Evolutionary conservation across 129 eudicot genomes (phyloP).

Genomic region (Artemisia argyi): DNA sequence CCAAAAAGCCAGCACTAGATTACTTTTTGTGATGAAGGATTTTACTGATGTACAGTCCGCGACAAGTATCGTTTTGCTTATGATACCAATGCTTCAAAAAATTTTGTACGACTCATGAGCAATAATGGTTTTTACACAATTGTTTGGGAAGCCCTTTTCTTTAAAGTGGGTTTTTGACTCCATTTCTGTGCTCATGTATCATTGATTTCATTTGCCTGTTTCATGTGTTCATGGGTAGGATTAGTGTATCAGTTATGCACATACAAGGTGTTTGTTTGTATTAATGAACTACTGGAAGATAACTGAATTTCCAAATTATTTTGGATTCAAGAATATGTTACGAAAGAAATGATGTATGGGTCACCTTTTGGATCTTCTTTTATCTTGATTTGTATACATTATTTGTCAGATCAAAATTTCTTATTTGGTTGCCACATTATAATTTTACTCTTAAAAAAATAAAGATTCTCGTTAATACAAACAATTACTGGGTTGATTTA

Average conservation of each 20-base stretch:
- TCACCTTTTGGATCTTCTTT: no score
- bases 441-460: no score
- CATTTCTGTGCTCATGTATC: constrained; percentile 13
- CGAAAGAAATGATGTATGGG: no score
- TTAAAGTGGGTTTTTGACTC: neutral
- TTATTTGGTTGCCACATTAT: no score
- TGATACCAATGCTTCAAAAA: neutral
- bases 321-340: constrained; percentile 3
- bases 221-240: neutral
- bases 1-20: constrained; percentile 73
- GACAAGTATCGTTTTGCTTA: constrained; percentile 11
- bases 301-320: constrained; percentile 7
- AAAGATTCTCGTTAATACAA: no score
- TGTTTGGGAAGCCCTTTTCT: neutral
- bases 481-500: no score
- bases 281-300: constrained; percentile 9
- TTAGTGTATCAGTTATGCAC: constrained; percentile 23
- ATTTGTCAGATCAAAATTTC: no score
- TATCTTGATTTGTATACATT: no score
- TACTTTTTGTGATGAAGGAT: constrained; percentile 56
- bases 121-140: constrained; percentile 4
- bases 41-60: no score
- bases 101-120: neutral
- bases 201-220: constrained; percentile 10
- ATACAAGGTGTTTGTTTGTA: constrained; percentile 16